Conservation (phyloP, 108 stramenopile species). For the Pseudonitzschia pungens region DNA sequence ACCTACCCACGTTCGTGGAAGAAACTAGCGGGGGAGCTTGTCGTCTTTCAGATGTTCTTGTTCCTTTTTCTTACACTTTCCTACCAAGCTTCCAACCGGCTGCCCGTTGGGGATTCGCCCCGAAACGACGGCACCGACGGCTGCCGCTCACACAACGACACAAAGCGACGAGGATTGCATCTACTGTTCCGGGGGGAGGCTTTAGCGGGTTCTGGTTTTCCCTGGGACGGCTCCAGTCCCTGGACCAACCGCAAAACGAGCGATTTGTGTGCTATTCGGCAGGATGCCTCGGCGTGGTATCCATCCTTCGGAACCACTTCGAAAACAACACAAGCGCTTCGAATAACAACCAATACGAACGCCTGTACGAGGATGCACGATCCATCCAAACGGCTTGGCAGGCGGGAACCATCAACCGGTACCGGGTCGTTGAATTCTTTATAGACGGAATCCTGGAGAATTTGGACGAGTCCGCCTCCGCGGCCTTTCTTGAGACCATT, state of each 20-base stretch:
- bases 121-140: not conserved
- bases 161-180: slow-evolving; percentile 23
- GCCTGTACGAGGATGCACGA: slow-evolving; percentile 41
- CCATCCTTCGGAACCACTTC: slow-evolving; percentile 14
- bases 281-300: slow-evolving; percentile 65
- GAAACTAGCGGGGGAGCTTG: not conserved
- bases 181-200: slow-evolving; percentile 70
- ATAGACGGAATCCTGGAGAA: slow-evolving; percentile 46
- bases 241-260: slow-evolving; percentile 9
- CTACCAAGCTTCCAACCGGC: not conserved
- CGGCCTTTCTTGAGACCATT: not conserved
- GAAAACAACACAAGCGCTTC: not conserved
- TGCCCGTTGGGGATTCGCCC: not conserved
- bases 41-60: not conserved
- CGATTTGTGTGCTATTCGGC: slow-evolving; percentile 56
- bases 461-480: not conserved
- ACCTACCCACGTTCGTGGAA: not conserved
- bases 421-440: slow-evolving; percentile 55
- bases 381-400: slow-evolving; percentile 48
- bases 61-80: not conserved
- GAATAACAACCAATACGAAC: not conserved
- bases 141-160: not conserved
- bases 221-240: slow-evolving; percentile 48
- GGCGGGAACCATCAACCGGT: slow-evolving; percentile 47
- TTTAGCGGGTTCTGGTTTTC: slow-evolving; percentile 80